Percentiles rank a stretch among this genome's conserved stretches.
Conservation (phyloP, 768 basidiomycete species). For the Collybia nuda region DNA sequence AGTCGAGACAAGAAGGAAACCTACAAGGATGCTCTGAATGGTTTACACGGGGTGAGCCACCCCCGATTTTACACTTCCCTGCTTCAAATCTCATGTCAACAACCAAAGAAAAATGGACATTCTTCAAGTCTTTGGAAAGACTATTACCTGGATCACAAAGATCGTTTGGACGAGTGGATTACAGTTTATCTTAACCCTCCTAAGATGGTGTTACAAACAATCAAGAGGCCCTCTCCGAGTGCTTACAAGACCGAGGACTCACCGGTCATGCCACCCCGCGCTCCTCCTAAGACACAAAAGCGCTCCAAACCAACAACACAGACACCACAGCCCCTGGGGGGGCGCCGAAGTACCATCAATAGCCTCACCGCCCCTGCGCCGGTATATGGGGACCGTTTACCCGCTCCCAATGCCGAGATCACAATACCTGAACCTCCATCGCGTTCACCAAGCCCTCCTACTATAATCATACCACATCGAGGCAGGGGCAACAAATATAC, state of each 20-base stretch:
- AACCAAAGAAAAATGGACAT: slow-evolving; percentile 43
- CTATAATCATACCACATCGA: slow-evolving; percentile 39
- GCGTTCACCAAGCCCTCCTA: slow-evolving; percentile 70
- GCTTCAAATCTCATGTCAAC: slow-evolving; percentile 1
- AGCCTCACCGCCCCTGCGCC: slow-evolving; percentile 56
- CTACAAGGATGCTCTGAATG: slow-evolving; percentile 68
- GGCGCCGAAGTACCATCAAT: slow-evolving; percentile 55
- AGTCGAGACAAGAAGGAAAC: slow-evolving; percentile 41
- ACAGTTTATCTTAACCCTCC: slow-evolving; percentile 28
- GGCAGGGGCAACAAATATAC: slow-evolving; percentile 65
- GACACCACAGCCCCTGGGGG: slow-evolving; percentile 19
- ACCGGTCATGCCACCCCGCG: slow-evolving; percentile 20
- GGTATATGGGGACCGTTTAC: slow-evolving; percentile 46
- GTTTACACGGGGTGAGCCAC: slow-evolving; percentile 58
- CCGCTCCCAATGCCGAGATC: slow-evolving; percentile 61
- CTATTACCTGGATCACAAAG: slow-evolving; percentile 72
- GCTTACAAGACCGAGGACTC: slow-evolving; percentile 34
- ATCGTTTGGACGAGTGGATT: slow-evolving; percentile 53
- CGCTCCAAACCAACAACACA: slow-evolving; percentile 22
- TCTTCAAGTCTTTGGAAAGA: slow-evolving; percentile 75
- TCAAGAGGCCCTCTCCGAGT: slow-evolving; percentile 40
- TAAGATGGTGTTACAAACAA: slow-evolving; percentile 24
- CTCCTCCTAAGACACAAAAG: slow-evolving; percentile 25
- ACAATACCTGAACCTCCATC: slow-evolving; percentile 63
- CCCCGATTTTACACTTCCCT: slow-evolving; percentile 13